Conservation (phyloP, 805 yeast species). For the Ogataea wickerhamii region DNA sequence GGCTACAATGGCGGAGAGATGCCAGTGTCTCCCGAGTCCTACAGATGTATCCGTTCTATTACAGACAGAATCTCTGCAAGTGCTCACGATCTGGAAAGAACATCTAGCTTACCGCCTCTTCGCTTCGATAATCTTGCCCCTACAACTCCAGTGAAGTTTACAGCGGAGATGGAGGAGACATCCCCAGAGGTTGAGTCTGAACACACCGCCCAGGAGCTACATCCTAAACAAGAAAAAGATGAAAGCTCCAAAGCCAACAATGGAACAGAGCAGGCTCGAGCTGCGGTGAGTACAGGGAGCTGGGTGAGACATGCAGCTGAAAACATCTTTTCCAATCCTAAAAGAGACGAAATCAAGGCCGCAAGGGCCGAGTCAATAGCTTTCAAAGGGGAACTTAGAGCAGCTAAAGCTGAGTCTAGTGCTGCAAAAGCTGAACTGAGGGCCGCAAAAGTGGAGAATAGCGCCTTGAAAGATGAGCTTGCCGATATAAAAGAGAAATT, state of each 20-base stretch:
- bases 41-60: conserved; percentile 4
- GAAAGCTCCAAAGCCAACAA: neutral
- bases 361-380: conserved; percentile 1
- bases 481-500: neutral
- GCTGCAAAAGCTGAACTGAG: conserved; percentile 1
- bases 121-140: conserved; percentile 6
- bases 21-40: conserved; percentile 10
- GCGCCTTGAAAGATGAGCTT: conserved; percentile 2
- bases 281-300: neutral
- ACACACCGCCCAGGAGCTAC: neutral
- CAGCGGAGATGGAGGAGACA: neutral
- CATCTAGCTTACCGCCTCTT: conserved; percentile 5
- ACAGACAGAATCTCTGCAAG: conserved; percentile 3
- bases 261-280: neutral
- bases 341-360: neutral
- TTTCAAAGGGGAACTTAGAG: neutral
- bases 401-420: conserved; percentile 1
- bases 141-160: conserved; percentile 2
- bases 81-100: neutral
- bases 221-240: neutral
- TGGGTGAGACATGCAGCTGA: conserved; percentile 3
- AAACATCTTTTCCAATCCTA: conserved; percentile 1
- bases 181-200: neutral
- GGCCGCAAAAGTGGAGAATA: neutral
- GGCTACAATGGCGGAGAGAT: conserved; percentile 4